phyloP scores from a whole-genome alignment of 1,284 basidiomycete genomes.

The Moesziomyces parantarcticus region DNA sequence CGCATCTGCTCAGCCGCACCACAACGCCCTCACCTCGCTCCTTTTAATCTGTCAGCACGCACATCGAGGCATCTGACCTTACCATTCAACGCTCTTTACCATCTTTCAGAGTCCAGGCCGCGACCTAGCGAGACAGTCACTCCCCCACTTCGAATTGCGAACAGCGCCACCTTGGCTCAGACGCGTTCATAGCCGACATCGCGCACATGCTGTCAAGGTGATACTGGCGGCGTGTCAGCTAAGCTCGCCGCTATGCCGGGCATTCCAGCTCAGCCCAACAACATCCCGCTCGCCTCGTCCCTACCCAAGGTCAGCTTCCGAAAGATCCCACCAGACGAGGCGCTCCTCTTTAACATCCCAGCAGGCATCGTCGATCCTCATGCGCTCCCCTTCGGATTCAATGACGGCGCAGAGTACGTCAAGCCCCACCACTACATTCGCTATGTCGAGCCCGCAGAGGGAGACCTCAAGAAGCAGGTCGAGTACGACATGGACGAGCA shows the following conservation, averaged over 20 bases:
- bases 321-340: constrained; percentile 53
- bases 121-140: no score
- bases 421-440: constrained; percentile 88
- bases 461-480: constrained; percentile 88
- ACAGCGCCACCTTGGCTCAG: not conserved
- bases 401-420: constrained; percentile 80
- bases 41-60: no score
- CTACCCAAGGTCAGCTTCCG: constrained; percentile 62
- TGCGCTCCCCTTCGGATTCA: constrained; percentile 69
- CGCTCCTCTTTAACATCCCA: constrained; percentile 33
- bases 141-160: not conserved
- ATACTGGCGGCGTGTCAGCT: not conserved
- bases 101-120: no score
- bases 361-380: constrained; percentile 54
- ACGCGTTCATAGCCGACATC: not conserved
- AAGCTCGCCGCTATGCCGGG: constrained; percentile 31
- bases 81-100: no score
- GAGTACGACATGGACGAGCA: constrained; percentile 99
- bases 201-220: no score
- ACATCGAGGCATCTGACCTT: no score
- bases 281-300: constrained; percentile 58
- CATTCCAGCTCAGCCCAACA: constrained; percentile 54
- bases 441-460: constrained; percentile 91
- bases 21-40: not conserved
- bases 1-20: not conserved